phyloP scores from a whole-genome alignment of 306 rosid species.

The Begonia masoniana region DNA sequence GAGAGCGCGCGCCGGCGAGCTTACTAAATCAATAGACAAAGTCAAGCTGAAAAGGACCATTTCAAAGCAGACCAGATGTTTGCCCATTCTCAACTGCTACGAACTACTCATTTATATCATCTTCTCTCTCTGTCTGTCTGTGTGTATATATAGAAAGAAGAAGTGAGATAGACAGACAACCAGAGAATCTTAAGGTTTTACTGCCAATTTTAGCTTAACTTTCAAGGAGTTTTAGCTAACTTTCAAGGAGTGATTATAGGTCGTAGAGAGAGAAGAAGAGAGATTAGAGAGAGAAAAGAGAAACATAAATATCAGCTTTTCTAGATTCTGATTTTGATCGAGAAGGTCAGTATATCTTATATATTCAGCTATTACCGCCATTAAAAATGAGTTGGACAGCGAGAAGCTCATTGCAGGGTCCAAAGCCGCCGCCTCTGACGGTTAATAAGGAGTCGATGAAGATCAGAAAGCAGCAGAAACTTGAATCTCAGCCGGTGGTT shows the following conservation, averaged over 20 bases:
- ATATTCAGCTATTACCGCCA: background rate
- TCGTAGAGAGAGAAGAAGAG: no score
- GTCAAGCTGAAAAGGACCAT: background rate
- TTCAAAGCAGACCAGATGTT: background rate
- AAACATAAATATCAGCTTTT: no score
- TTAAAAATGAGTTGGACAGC: slow-evolving; percentile 9
- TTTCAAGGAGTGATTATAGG: no score
- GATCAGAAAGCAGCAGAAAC: slow-evolving; percentile 1
- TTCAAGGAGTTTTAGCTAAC: no score
- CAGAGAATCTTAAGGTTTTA: no score
- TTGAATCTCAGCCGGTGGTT: slow-evolving; percentile 10
- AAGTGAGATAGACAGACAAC: no score
- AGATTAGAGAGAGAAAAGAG: no score
- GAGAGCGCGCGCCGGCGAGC: background rate
- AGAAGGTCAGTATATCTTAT: no score
- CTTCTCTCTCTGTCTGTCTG: background rate
- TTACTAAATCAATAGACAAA: background rate
- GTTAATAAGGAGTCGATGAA: slow-evolving; percentile 7
- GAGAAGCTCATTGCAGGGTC: slow-evolving; percentile 17
- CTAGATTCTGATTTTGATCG: no score
- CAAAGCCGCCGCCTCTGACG: slow-evolving; percentile 23
- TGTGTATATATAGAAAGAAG: no score
- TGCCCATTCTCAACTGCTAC: background rate
- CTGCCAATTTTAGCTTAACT: no score
- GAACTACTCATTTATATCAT: background rate